phyloP scores from a whole-genome alignment of 2,329 filamentous ascomycete genomes.

The Trichoderma simmonsii region DNA sequence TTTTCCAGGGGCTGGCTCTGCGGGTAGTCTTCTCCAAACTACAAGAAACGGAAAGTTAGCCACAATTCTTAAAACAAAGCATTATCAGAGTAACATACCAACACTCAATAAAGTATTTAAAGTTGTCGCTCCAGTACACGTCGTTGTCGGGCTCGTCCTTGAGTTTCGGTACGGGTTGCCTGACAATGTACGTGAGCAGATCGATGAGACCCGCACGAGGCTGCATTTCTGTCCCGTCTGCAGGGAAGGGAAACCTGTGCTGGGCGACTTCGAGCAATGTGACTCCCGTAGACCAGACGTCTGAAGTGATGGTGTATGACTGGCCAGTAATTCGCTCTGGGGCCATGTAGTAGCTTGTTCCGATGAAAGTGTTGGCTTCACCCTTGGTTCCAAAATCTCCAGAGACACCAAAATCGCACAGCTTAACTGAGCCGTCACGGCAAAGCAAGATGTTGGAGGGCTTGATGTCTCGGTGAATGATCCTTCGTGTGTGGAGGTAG shows the following conservation, averaged over 20 bases:
- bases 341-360: constrained; percentile 99
- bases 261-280: constrained; percentile 99
- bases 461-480: constrained; percentile 99
- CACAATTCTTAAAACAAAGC: constrained; percentile 19
- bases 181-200: constrained; percentile 93
- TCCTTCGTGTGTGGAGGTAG: constrained; percentile 91
- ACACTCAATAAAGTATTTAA: constrained; percentile 99
- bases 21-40: constrained; percentile 90
- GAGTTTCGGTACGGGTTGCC: constrained; percentile 88
- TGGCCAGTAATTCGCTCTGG: constrained; percentile 97
- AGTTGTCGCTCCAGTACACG: constrained; percentile 93
- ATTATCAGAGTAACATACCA: constrained; percentile 63
- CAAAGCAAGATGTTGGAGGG: constrained; percentile 95
- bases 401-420: constrained; percentile 97
- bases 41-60: constrained; percentile 25
- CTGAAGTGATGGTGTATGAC: constrained; percentile 96
- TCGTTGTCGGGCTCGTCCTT: constrained; percentile 90
- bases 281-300: constrained; percentile 97
- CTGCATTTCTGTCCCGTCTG: constrained; percentile 93
- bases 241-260: constrained; percentile 96
- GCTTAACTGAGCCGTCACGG: constrained; percentile 88
- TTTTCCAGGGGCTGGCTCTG: constrained; percentile 93
- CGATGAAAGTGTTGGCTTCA: constrained; percentile 98
- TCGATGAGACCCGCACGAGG: constrained; percentile 91
- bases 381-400: constrained; percentile 98